Conservation (phyloP, 495 filamentous ascomycete genomes). For the Lasiosphaeria miniovina region DNA sequence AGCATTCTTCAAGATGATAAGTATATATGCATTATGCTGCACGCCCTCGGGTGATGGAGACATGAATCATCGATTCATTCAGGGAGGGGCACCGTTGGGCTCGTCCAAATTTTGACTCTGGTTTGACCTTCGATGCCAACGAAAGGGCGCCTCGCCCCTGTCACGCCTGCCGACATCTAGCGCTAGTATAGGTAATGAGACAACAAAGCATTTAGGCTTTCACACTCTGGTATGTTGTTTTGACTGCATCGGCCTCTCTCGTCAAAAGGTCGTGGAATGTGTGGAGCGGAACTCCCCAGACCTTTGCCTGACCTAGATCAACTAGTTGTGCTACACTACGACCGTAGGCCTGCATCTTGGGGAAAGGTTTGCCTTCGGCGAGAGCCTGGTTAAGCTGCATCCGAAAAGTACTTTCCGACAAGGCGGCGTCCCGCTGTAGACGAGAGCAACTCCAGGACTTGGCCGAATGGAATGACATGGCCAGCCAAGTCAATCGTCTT, state of each 20-base stretch:
- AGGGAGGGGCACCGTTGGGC: too few relatives aligned
- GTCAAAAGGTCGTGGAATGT: conserved; percentile 40
- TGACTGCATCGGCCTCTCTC: conserved; percentile 33
- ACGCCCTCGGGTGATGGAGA: too few relatives aligned
- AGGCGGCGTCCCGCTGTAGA: conserved; percentile 34
- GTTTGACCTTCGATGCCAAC: too few relatives aligned
- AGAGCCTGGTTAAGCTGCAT: conserved; percentile 31
- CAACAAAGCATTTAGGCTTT: background rate
- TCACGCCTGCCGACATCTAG: too few relatives aligned
- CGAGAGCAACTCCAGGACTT: conserved; percentile 31
- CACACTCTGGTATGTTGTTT: conserved; percentile 21
- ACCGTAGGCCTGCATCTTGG: conserved; percentile 15
- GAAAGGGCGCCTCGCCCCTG: too few relatives aligned
- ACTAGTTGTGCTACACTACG: conserved; percentile 33
- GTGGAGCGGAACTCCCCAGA: conserved; percentile 28
- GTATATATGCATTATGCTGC: too few relatives aligned
- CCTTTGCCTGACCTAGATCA: conserved; percentile 35
- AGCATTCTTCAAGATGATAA: too few relatives aligned
- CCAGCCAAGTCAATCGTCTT: conserved; percentile 40
- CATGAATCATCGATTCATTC: too few relatives aligned
- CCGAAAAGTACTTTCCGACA: conserved; percentile 32
- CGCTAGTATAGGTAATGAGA: background rate
- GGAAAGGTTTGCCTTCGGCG: conserved; percentile 24
- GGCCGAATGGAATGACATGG: conserved; percentile 17
- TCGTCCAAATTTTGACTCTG: too few relatives aligned